Evolutionary conservation across 2,329 filamentous ascomycete species (phyloP).

Genomic region (Aspergillus flavus): DNA sequence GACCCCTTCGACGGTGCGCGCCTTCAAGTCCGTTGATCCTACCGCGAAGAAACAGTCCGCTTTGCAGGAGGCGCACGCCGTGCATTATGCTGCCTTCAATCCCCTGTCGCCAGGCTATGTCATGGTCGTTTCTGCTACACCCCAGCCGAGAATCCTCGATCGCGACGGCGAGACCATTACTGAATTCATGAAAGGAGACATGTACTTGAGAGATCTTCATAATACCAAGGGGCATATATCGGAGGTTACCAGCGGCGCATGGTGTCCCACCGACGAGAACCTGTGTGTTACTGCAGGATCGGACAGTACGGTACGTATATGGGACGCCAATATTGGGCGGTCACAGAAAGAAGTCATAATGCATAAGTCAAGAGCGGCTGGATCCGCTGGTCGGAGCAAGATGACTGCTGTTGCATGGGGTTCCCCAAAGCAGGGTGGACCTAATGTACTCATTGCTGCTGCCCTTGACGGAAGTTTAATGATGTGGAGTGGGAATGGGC

Average conservation of each 20-base stretch:
- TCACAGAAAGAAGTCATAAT: conserved; percentile 92
- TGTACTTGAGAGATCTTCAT: conserved; percentile 96
- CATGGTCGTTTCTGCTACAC: conserved; percentile 83
- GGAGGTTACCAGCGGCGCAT: conserved; percentile 84
- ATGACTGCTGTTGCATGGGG: conserved; percentile 95
- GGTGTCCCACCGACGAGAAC: conserved; percentile 86
- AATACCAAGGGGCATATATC: conserved; percentile 97
- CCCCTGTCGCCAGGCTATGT: conserved; percentile 77
- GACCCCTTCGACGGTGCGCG: conserved; percentile 90
- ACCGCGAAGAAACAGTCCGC: conserved; percentile 72
- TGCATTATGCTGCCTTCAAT: conserved; percentile 87
- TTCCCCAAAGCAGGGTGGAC: conserved; percentile 72
- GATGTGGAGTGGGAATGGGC: conserved; percentile 90
- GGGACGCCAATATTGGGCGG: conserved; percentile 91
- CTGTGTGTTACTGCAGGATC: conserved; percentile 88
- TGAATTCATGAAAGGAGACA: conserved; percentile 95
- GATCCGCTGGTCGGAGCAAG: conserved; percentile 83
- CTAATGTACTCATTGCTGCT: conserved; percentile 76
- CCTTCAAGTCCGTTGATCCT: conserved; percentile 90
- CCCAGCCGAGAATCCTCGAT: conserved; percentile 85
- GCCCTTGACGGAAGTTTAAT: conserved; percentile 87
- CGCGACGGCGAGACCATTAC: conserved; percentile 84
- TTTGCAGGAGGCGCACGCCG: conserved; percentile 79
- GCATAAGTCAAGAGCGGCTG: conserved; percentile 88
- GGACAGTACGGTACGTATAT: conserved; percentile 93